These are phyloP conservation scores for Clavulina sp. DNA, from an alignment of 768 basidiomycete species.

Conservation along the genomic window DNA sequence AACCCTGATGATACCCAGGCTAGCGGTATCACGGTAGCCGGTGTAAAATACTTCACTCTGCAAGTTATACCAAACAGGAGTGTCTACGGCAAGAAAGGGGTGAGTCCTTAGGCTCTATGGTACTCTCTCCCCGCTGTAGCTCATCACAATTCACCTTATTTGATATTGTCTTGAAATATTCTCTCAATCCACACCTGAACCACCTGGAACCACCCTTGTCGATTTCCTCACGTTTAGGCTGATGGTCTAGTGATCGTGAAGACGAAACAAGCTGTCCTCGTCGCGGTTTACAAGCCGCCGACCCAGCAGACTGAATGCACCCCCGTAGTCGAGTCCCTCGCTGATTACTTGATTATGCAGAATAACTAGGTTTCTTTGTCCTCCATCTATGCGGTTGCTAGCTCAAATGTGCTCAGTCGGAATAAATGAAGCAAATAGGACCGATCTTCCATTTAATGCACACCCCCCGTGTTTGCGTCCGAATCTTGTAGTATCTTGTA, in stretches of 20 bases:
- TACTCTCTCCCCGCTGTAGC: not conserved
- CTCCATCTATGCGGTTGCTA: too few species aligned
- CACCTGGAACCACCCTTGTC: not conserved
- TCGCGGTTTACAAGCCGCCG: constrained; percentile 55
- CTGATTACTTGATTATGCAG: constrained; percentile 71
- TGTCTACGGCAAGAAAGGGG: constrained; percentile 63
- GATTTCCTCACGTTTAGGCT: constrained; percentile 28
- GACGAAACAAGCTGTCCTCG: constrained; percentile 72
- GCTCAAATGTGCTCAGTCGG: too few species aligned
- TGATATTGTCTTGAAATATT: not conserved
- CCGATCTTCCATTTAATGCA: too few species aligned
- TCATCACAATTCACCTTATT: not conserved
- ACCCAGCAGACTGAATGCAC: constrained; percentile 49
- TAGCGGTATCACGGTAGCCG: constrained; percentile 43
- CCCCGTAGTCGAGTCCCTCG: constrained; percentile 45
- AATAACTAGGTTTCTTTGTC: too few species aligned
- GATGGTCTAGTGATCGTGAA: constrained; percentile 57
- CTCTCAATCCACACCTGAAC: not conserved
- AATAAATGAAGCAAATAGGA: too few species aligned
- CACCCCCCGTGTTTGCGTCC: too few species aligned
- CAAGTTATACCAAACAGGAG: constrained; percentile 27
- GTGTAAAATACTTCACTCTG: constrained; percentile 61
- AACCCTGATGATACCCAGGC: constrained; percentile 28
- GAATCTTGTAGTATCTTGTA: too few species aligned
- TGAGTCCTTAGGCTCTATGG: constrained; percentile 22